A percentile compares a stretch with the other conserved stretches of the same genome.
phyloP scores from a whole-genome alignment of 1,139 yeast genomes.

The Lodderomyces beijingensis region DNA sequence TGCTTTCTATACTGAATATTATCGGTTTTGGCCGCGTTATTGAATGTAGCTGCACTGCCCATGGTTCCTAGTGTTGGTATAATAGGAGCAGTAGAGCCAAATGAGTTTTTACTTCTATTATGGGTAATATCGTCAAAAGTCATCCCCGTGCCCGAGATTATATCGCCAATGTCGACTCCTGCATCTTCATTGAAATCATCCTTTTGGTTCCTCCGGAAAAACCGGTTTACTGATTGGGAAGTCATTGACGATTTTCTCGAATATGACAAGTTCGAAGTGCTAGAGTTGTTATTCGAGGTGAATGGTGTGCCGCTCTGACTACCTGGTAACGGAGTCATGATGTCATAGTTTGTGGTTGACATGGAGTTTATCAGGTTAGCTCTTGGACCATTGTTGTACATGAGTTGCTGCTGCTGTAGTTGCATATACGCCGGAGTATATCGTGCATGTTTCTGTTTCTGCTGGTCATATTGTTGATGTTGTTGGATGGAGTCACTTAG shows the following conservation, averaged over 20 bases:
- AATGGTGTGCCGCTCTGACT: constrained; percentile 5
- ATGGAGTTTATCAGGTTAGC: constrained; percentile 11
- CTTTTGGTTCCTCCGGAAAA: constrained; percentile 39
- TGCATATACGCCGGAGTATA: constrained; percentile 4
- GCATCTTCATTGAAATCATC: constrained; percentile 47
- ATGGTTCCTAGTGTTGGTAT: constrained; percentile 56
- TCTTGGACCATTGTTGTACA: constrained; percentile 6
- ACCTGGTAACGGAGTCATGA: constrained; percentile 14
- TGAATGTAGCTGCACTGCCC: constrained; percentile 8
- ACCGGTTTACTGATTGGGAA: constrained; percentile 37
- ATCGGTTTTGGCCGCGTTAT: constrained; percentile 24
- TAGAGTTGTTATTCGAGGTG: constrained; percentile 5
- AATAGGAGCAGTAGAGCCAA: constrained; percentile 64
- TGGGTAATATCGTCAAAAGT: constrained; percentile 64
- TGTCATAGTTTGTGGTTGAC: constrained; percentile 13
- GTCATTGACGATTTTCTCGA: constrained; percentile 42
- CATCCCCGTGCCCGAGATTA: constrained; percentile 38
- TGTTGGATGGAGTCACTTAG: constrained; percentile 15
- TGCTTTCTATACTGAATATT: constrained; percentile 65
- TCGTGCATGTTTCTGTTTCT: constrained; percentile 8
- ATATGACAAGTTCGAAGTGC: constrained; percentile 5
- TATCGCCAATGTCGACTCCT: constrained; percentile 44
- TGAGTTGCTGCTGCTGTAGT: constrained; percentile 12
- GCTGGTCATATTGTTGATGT: constrained; percentile 11
- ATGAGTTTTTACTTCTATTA: constrained; percentile 59